Percentiles rank a stretch among this genome's conserved stretches.
phyloP scores from a whole-genome alignment of 129 eudicot species.

The Oenanthe sinensis region DNA sequence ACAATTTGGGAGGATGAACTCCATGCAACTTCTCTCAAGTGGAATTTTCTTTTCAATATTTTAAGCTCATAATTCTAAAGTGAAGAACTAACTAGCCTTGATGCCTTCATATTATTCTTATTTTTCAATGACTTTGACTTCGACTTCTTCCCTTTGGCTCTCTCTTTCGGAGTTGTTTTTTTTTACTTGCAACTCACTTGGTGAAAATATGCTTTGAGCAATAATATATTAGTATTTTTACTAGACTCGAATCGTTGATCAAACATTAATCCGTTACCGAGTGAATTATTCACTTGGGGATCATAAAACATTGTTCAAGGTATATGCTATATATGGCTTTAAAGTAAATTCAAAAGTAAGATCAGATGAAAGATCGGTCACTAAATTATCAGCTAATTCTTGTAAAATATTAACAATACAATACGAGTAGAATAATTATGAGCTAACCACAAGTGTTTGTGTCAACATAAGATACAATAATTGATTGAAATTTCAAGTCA shows the following conservation, averaged over 20 bases:
- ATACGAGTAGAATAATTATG: no score
- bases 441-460: no score
- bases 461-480: no score
- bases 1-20: constrained; percentile 62
- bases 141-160: background rate
- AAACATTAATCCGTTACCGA: background rate
- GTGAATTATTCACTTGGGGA: background rate
- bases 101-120: constrained; percentile 5
- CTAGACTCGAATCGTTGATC: background rate
- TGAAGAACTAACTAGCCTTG: background rate
- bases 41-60: constrained; percentile 40
- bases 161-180: background rate
- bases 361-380: no score
- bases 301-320: no score
- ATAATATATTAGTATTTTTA: background rate
- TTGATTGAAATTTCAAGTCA: no score
- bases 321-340: no score
- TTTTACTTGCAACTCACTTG: background rate
- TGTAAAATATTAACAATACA: no score
- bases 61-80: background rate
- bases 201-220: background rate
- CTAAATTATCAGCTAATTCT: no score
- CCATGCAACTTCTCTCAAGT: constrained; percentile 61
- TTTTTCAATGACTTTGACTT: background rate
- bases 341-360: no score